Base-by-base conservation (phyloP, 176 grass and related monocot genomes). In the Hordeum marinum region DNA sequence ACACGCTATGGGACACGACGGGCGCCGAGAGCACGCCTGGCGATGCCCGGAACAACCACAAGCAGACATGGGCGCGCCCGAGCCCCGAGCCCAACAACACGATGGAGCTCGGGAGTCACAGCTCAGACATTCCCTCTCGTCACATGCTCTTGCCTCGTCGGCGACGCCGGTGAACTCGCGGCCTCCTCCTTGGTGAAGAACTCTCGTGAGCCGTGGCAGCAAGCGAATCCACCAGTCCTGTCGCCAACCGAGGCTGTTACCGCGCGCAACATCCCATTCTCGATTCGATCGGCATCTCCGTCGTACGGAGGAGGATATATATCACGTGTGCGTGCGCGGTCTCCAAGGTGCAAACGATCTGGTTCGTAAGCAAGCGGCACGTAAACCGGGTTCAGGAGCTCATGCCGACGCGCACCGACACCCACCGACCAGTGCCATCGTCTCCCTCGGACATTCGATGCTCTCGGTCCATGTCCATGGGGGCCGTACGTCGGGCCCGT, bases 1-100 rank as follows among this genome's bases (percentile, higher is more conserved):
- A 27, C 54, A n/a, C 15, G 72, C 50, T 8, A 68, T 42, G 14
- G 46, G 79, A 61, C 80, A 79, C 39, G 75, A 29, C 25, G 80
- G 34, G 14, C 66, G 21, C 0, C 48, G 29, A 31, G 14, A 63
- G n/a, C 63, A 54, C 24, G 21, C 4, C 55, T 13, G 77, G 15
- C 31, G 41, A 85, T 82, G 41, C 78, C 62, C 54, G 20, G 41
- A 82, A 86, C 83, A 89, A 78, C 18, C 41, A 71, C 11, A 90
- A 82, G 20, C 32, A 20, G 78, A 90, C 83, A 62, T 69, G 32
- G 52, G 54, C 54, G 7, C 15, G 18, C 50, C 9, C 15, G 8
- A 81, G 26, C 70, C 50, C 62, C 55, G 55, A 48, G 37, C 29
- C 39, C 61, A 48, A 57, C 26, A 46, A 14, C 40, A 40, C 83